Evolutionary conservation across 345 rosid genomes (phyloP).

Genomic region (Passiflora organensis): DNA sequence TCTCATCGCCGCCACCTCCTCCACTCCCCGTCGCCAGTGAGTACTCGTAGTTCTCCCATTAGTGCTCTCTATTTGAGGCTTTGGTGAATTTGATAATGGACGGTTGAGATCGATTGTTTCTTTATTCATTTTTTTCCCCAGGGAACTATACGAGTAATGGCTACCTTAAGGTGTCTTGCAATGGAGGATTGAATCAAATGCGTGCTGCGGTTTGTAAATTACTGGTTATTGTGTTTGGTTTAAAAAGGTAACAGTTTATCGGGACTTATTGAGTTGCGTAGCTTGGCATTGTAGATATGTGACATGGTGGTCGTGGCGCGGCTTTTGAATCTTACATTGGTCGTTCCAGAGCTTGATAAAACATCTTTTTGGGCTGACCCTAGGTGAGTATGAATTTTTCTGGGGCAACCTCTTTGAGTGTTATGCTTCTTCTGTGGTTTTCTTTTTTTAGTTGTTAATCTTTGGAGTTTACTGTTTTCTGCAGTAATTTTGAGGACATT

Average conservation of each 20-base stretch:
- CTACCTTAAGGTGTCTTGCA: constrained; percentile 75
- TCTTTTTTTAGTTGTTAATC: constrained; percentile 5
- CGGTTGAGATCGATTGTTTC: no score
- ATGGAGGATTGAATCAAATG: constrained; percentile 97
- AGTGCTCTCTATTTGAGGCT: not conserved
- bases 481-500: constrained; percentile 94
- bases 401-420: not conserved
- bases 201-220: constrained; percentile 72
- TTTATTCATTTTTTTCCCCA: constrained; percentile 18
- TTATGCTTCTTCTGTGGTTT: not conserved
- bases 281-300: constrained; percentile 57
- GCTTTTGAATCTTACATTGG: constrained; percentile 85
- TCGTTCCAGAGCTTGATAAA: constrained; percentile 95
- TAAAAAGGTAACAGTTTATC: constrained; percentile 8
- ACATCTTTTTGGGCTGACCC: constrained; percentile 98
- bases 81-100: not conserved
- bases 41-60: no score
- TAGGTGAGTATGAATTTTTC: constrained; percentile 39
- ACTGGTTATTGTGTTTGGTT: constrained; percentile 18
- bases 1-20: constrained; percentile 2
- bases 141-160: constrained; percentile 85
- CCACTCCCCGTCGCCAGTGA: not conserved
- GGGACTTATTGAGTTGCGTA: constrained; percentile 10
- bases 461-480: constrained; percentile 20
- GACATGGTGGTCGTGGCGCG: constrained; percentile 89